Evolutionary conservation across 768 basidiomycete genomes (phyloP).

Genomic region (Agaricus blazei): DNA sequence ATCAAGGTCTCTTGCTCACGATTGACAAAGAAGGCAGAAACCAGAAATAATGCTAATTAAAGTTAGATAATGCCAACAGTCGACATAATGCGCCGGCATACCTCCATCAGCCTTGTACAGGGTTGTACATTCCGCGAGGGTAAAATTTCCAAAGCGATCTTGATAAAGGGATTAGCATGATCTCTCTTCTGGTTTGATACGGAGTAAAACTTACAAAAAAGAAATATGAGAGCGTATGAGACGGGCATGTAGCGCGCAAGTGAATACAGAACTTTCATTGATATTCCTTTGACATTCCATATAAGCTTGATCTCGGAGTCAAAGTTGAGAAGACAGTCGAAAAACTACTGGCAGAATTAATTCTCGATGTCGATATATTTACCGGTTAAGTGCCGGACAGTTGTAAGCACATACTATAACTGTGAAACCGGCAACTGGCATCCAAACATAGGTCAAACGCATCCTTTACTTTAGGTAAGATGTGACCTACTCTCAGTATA

Average conservation of each 20-base stretch:
- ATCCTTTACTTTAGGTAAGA: too few species aligned
- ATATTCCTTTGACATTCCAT: neutral
- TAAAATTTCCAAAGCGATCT: neutral
- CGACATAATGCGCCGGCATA: neutral
- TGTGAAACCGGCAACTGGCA: too few species aligned
- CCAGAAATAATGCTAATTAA: neutral
- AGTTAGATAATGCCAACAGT: neutral
- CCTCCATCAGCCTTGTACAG: neutral
- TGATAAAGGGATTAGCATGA: neutral
- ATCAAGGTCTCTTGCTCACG: neutral
- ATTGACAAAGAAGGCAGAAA: neutral
- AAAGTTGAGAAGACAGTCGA: too few species aligned
- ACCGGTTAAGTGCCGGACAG: too few species aligned
- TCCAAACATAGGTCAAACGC: too few species aligned
- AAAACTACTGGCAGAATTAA: too few species aligned
- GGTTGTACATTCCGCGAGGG: neutral
- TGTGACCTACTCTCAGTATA: too few species aligned
- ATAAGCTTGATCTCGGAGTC: neutral
- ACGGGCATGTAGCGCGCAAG: neutral
- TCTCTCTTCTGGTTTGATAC: neutral
- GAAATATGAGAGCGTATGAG: neutral
- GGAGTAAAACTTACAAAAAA: neutral
- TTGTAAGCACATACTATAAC: too few species aligned
- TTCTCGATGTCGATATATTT: too few species aligned
- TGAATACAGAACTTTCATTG: neutral